Base-by-base conservation (phyloP, 2,329 filamentous ascomycete species). In the Mycosphaerella sp. region DNA sequence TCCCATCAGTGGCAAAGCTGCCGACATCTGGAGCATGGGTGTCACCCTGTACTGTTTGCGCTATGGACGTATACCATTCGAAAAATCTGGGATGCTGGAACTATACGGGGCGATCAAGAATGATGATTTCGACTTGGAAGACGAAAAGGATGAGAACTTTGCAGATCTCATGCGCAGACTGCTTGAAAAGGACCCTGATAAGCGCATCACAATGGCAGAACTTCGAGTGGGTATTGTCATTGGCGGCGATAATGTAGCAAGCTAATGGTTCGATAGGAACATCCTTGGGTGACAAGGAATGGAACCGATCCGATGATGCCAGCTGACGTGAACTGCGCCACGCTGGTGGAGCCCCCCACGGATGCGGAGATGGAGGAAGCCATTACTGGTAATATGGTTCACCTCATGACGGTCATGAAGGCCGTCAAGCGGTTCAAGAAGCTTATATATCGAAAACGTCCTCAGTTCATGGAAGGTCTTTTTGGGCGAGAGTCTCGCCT, bases 21-120 rank as follows among this genome's bases (percentile, higher is more conserved):
- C 89, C 3, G 93, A 98, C 71, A 90, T 98, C 51, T 98, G 93
- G 93, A 95, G 92, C 3, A 97, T 97, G 92, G 93, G 93, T 6
- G 85, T 96, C 7, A 95, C 91, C 1, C 76, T 98, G 2, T 97
- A 92, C 69, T 98, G 93, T 69, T 78, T 98, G 39, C 84, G 87
- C 57, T 97, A 95, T 65, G 93, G 93, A 32, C 79, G 76, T 47
- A 85, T 98, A 57, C 93, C 93, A 0, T 98, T 97, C 66, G 86
- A 91, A 65, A 81, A 85, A 53, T 76, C 81, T 5, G 84, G 83
- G 14, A 83, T 96, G 56, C 76, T 96, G 53, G 91, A 95, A 48
- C 81, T 97, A 58, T 97, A 95, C 67, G 85, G 95, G 55, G 83
- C 89, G 4, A 97, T 98, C 71, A 86, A 86, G 60, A 80, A 78